Percentiles rank a stretch among this genome's conserved stretches.
Conservation (phyloP, 306 rosid species). For the Fragaria vesca region DNA sequence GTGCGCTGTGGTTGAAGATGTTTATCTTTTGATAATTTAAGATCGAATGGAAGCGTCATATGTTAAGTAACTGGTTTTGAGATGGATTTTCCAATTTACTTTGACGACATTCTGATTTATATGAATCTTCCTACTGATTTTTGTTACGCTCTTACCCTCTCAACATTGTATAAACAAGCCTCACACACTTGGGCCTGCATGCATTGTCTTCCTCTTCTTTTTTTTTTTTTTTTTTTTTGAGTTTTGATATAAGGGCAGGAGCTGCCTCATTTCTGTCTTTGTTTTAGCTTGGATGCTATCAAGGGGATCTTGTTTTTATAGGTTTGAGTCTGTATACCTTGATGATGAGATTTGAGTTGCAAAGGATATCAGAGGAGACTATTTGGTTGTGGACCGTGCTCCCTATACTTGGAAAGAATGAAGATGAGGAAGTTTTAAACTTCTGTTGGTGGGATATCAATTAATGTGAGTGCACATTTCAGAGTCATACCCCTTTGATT, state of each 20-base stretch:
- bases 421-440: constrained; percentile 12
- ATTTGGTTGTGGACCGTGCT: constrained; percentile 76
- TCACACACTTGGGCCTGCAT: background rate
- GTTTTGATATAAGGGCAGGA: background rate
- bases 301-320: constrained; percentile 30
- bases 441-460: constrained; percentile 10
- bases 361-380: constrained; percentile 86
- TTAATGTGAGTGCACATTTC: background rate
- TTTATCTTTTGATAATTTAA: background rate
- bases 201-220: background rate
- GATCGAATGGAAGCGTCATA: background rate
- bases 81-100: background rate
- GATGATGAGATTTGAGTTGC: constrained; percentile 71
- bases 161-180: background rate
- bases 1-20: background rate
- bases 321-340: constrained; percentile 77
- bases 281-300: background rate
- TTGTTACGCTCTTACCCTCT: background rate
- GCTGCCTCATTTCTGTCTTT: background rate
- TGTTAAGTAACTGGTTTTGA: background rate
- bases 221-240: too few relatives aligned
- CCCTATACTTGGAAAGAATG: constrained; percentile 74
- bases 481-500: background rate
- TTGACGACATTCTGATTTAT: background rate
- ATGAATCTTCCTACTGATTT: background rate